Conservation (phyloP, 345 rosid species). For the Eucalyptus erythrocorys region DNA sequence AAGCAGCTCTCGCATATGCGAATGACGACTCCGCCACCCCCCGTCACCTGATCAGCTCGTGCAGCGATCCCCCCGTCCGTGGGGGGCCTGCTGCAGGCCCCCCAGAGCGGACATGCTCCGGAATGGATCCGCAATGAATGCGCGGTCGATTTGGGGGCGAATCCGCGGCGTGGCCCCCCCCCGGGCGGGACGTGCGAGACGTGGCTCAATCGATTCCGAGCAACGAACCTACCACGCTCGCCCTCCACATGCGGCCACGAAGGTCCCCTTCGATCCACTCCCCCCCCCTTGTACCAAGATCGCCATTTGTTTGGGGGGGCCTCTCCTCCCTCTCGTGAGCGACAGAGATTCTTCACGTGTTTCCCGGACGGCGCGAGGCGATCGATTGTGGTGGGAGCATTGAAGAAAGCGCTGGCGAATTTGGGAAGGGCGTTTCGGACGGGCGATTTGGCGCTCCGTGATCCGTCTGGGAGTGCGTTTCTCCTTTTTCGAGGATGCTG, state of each 20-base stretch:
- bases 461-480: neutral
- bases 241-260: neutral
- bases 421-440: neutral
- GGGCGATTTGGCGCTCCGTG: neutral
- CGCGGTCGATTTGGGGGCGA: neutral
- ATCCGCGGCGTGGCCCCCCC: neutral
- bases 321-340: neutral
- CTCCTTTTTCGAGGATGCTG: neutral
- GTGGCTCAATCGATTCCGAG: neutral
- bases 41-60: no score
- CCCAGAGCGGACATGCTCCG: neutral
- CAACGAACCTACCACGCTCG: neutral
- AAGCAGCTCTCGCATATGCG: no score
- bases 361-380: neutral
- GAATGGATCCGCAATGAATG: neutral
- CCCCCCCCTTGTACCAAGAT: neutral
- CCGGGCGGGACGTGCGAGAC: neutral
- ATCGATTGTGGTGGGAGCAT: neutral
- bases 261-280: neutral
- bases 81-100: no score
- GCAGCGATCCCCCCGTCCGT: no score
- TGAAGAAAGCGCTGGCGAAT: neutral
- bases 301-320: neutral
- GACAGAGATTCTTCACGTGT: neutral
- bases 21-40: no score